These are phyloP conservation scores for Neonothopanus nambi DNA, from an alignment of 1,284 basidiomycete species.

Conservation along the genomic window DNA sequence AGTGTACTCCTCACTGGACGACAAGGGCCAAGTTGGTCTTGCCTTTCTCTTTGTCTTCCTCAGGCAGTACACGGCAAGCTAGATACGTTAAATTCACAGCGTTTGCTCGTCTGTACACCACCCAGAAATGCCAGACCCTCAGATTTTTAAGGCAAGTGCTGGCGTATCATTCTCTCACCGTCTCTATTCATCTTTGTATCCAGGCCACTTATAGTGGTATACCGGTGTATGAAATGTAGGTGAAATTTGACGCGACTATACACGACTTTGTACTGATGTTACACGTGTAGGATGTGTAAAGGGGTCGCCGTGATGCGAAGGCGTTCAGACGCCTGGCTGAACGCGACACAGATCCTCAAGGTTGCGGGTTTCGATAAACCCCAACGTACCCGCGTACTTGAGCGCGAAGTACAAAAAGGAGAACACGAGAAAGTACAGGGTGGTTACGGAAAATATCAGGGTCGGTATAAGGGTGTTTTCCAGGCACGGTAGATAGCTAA, in stretches of 20 bases:
- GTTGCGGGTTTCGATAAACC: slow-evolving; percentile 99
- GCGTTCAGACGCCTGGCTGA: slow-evolving; percentile 94
- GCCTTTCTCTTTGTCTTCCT: background rate
- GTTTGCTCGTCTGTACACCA: background rate
- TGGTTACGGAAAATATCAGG: slow-evolving; percentile 99
- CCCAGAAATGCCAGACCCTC: slow-evolving; percentile 67
- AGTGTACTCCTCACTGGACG: background rate
- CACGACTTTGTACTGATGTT: slow-evolving; percentile 33
- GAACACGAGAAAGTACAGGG: slow-evolving; percentile 99
- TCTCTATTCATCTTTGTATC: slow-evolving; percentile 21
- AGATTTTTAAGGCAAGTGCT: slow-evolving; percentile 72
- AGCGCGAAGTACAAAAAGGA: slow-evolving; percentile 98
- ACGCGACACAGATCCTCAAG: slow-evolving; percentile 99
- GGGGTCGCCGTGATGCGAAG: slow-evolving; percentile 97
- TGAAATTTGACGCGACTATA: slow-evolving; percentile 34
- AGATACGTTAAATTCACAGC: background rate
- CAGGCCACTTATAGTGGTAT: slow-evolving; percentile 88
- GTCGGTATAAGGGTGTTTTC: slow-evolving; percentile 44
- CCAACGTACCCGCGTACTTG: slow-evolving; percentile 94
- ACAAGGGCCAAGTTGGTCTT: background rate
- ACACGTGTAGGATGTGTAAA: slow-evolving; percentile 82
- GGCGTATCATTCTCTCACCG: slow-evolving; percentile 6
- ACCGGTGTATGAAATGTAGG: slow-evolving; percentile 85
- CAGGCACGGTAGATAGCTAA: slow-evolving; percentile 16
- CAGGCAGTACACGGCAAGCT: background rate